These are phyloP conservation scores for Rhizopus microsporus DNA, from an alignment of 371 early-diverging fungal genomes.

Conservation along the genomic window DNA sequence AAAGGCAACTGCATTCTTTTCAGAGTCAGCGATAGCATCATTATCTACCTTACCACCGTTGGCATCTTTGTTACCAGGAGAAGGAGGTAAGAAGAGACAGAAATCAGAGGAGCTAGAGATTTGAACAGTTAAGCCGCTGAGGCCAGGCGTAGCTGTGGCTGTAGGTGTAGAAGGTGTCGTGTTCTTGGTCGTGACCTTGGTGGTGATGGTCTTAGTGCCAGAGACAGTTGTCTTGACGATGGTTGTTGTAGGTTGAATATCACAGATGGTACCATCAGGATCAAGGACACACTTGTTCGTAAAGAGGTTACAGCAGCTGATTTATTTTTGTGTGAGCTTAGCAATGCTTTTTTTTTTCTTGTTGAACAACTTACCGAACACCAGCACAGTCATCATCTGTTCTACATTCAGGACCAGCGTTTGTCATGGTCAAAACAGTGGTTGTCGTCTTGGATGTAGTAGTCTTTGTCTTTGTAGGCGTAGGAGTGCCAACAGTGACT, in stretches of 20 bases:
- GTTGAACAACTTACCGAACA: slow-evolving; percentile 16
- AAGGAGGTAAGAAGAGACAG: slow-evolving; percentile 50
- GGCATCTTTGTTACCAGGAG: slow-evolving; percentile 19
- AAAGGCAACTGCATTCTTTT: slow-evolving; percentile 31
- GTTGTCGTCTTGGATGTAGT: slow-evolving; percentile 7
- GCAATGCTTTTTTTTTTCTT: not conserved
- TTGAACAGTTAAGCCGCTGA: slow-evolving; percentile 17
- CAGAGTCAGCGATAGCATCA: slow-evolving; percentile 26
- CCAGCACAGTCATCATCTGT: slow-evolving; percentile 28
- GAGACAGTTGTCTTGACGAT: slow-evolving; percentile 13
- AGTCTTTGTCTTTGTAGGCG: not conserved
- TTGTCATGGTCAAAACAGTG: slow-evolving; percentile 17
- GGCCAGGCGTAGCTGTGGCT: slow-evolving; percentile 1
- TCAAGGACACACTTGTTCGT: slow-evolving; percentile 27
- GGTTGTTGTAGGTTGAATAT: slow-evolving; percentile 18
- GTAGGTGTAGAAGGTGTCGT: slow-evolving; percentile 6
- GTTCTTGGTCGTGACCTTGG: slow-evolving; percentile 9
- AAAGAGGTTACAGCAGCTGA: slow-evolving; percentile 26
- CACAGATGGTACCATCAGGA: slow-evolving; percentile 26
- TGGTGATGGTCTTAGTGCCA: slow-evolving; percentile 9
- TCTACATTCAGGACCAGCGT: slow-evolving; percentile 13
- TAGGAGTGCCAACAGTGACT: slow-evolving; percentile 2
- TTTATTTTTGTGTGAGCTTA: not conserved
- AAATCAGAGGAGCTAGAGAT: slow-evolving; percentile 23
- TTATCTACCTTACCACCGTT: slow-evolving; percentile 20